phyloP scores from a whole-genome alignment of 2,329 filamentous ascomycete genomes.

The Ophiostoma ulmi region DNA sequence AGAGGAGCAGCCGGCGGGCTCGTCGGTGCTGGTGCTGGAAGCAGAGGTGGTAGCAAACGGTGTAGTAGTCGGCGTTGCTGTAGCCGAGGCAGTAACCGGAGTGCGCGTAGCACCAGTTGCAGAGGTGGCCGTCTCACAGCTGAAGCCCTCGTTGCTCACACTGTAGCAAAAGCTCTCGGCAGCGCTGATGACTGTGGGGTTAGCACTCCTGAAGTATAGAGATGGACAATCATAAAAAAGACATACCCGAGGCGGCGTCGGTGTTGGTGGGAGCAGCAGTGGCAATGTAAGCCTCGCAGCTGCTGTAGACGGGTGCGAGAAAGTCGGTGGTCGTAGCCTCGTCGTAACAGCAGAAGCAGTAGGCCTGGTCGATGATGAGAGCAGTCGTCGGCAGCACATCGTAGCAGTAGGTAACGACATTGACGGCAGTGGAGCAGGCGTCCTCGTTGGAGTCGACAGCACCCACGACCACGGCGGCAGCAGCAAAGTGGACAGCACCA shows the following conservation, averaged over 20 bases:
- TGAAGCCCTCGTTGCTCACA: conserved; percentile 19
- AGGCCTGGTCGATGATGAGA: conserved; percentile 17
- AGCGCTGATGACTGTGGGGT: conserved; percentile 18
- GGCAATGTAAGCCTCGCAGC: conserved; percentile 30
- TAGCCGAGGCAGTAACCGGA: background rate
- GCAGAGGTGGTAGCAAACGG: conserved; percentile 1
- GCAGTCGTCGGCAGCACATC: conserved; percentile 22
- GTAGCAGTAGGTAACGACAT: conserved; percentile 26
- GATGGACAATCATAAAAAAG: background rate
- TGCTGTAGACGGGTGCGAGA: conserved; percentile 27
- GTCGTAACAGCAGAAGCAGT: conserved; percentile 31
- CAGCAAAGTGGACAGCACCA: conserved; percentile 5
- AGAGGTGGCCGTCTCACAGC: conserved; percentile 17
- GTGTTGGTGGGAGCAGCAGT: conserved; percentile 21
- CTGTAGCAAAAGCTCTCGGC: conserved; percentile 20
- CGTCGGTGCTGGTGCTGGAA: background rate
- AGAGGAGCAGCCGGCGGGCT: conserved; percentile 30
- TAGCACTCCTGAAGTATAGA: background rate
- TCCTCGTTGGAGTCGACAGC: conserved; percentile 19
- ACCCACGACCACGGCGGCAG: conserved; percentile 13
- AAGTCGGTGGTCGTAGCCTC: background rate
- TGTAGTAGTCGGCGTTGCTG: background rate
- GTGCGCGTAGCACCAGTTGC: background rate
- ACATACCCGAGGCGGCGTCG: conserved; percentile 20
- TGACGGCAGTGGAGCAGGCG: conserved; percentile 27